Conservation (phyloP, 1,284 basidiomycete species). For the Apiotrichum sp. region DNA sequence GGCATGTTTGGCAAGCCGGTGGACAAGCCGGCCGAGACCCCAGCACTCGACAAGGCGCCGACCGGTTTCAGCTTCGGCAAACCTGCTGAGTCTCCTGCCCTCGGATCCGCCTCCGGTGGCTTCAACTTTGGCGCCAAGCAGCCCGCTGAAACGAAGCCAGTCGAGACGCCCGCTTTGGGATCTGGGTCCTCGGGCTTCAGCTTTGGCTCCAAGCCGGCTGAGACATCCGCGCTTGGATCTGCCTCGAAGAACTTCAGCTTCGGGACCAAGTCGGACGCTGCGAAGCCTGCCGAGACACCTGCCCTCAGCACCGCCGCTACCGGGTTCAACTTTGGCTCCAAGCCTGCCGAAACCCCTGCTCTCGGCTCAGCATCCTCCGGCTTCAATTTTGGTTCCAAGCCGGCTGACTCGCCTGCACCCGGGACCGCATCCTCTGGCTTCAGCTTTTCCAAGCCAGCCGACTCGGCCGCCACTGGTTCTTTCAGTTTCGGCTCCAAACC, state of each 20-base stretch:
- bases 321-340: too few species aligned
- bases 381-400: not conserved
- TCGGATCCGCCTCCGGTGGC: not conserved
- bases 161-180: not conserved
- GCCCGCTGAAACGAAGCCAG: not conserved
- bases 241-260: too few species aligned
- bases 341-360: too few species aligned
- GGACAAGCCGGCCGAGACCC: not conserved
- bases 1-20: not conserved
- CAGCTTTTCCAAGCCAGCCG: slow-evolving; percentile 2
- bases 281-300: too few species aligned
- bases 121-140: not conserved
- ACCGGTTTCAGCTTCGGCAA: not conserved
- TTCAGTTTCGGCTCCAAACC: slow-evolving; percentile 6
- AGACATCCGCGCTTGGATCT: too few species aligned
- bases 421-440: not conserved
- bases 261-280: too few species aligned
- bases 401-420: not conserved
- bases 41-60: not conserved
- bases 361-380: not conserved
- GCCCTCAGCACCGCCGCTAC: too few species aligned
- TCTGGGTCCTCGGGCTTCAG: not conserved
- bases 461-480: not conserved
- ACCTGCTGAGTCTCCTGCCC: not conserved
- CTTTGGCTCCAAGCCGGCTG: not conserved